phyloP scores from a whole-genome alignment of 495 filamentous ascomycete species.

The Glarea lozoyensis region DNA sequence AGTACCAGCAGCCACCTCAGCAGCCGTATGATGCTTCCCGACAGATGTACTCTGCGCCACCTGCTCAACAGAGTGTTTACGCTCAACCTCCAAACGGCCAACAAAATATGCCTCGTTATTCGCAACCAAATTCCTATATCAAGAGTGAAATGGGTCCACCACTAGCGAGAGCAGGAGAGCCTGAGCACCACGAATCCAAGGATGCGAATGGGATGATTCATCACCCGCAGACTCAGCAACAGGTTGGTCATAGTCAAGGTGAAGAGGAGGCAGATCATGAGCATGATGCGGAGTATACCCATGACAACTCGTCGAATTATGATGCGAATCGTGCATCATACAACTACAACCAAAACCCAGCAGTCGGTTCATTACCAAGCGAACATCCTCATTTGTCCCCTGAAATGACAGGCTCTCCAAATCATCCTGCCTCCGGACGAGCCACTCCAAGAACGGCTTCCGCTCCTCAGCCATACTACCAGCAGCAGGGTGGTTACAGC shows the following conservation, averaged over 20 bases:
- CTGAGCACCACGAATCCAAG: slow-evolving; percentile 62
- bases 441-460: slow-evolving; percentile 75
- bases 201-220: slow-evolving; percentile 51
- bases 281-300: slow-evolving; percentile 71
- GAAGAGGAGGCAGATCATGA: slow-evolving; percentile 69
- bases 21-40: slow-evolving; percentile 72
- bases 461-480: slow-evolving; percentile 65
- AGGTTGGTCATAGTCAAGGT: slow-evolving; percentile 38
- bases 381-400: slow-evolving; percentile 78
- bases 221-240: slow-evolving; percentile 44
- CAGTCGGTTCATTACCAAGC: slow-evolving; percentile 53
- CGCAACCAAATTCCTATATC: slow-evolving; percentile 57
- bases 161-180: slow-evolving; percentile 47
- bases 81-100: slow-evolving; percentile 51
- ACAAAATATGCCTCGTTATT: slow-evolving; percentile 64
- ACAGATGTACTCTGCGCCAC: slow-evolving; percentile 71
- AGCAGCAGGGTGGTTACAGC: slow-evolving; percentile 56
- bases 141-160: slow-evolving; percentile 93
- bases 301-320: slow-evolving; percentile 56
- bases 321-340: slow-evolving; percentile 62
- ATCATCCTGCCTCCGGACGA: slow-evolving; percentile 77
- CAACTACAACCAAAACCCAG: slow-evolving; percentile 58
- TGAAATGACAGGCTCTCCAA: slow-evolving; percentile 78
- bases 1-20: slow-evolving; percentile 60
- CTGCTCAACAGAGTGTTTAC: slow-evolving; percentile 62